A percentile compares a stretch with the other conserved stretches of the same genome.
Evolutionary conservation across 2,329 filamentous ascomycete species (phyloP).

Genomic region (Aureobasidium melanogenum): DNA sequence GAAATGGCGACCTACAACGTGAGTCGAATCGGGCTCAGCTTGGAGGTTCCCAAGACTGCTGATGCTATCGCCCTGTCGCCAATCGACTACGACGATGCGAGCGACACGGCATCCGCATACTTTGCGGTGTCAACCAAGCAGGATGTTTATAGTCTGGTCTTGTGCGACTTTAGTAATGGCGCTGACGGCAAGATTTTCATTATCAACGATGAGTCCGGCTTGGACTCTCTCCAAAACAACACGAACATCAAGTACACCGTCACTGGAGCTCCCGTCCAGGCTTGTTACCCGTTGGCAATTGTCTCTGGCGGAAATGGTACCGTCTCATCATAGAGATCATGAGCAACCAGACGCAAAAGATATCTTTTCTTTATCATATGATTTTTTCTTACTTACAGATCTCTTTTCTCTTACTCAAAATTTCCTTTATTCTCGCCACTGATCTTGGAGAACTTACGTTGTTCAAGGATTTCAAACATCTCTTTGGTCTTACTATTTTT

Average conservation of each 20-base stretch:
- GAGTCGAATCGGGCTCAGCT: constrained; percentile 4
- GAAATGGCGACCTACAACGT: constrained; percentile 4
- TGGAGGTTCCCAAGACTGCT: background rate
- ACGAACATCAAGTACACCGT: background rate
- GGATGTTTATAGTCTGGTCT: background rate
- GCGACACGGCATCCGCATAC: background rate
- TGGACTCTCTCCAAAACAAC: background rate
- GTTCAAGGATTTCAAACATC: no score
- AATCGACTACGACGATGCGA: background rate
- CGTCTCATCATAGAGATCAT: background rate
- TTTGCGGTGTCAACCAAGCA: background rate
- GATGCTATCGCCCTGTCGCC: constrained; percentile 1
- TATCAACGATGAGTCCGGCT: constrained; percentile 3
- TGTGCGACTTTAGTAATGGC: constrained; percentile 3
- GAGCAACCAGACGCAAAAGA: no score
- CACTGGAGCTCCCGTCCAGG: background rate
- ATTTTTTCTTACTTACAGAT: no score
- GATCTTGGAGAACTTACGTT: no score
- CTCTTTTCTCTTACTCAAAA: no score
- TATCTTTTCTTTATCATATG: no score
- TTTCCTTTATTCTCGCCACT: no score
- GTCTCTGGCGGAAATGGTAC: background rate
- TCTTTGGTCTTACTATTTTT: no score
- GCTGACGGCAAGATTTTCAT: constrained; percentile 1
- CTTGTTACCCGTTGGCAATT: background rate